Base-by-base conservation (phyloP, 305 asterid genomes). In the Fraxinus greggii region DNA sequence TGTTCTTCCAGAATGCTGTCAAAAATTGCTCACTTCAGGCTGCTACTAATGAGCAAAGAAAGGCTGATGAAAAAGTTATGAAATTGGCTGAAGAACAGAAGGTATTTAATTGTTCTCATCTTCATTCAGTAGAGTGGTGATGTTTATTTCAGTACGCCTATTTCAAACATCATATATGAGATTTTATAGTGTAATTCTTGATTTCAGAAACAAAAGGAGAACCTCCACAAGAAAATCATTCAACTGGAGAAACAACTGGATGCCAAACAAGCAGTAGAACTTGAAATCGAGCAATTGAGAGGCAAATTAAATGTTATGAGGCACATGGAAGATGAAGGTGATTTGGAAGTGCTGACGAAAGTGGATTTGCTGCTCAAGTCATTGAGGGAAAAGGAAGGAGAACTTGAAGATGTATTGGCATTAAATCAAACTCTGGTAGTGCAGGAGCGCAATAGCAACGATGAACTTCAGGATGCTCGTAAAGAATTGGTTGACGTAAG, bases 151-250 rank as follows among this genome's bases (percentile, higher is more conserved):
- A 15, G 59, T 56, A 51, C 76, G 56, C 48, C 75, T 75, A 80
- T 82, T 85, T 82, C 69, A 76, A 78, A 77, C n/a, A 70, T 45
- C 56, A 19, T 65, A 72, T 42, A 35, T 77, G 77, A 31, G 36
- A 69, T 78, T 80, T 31, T 79, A 79, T 83, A 83, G 36, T 26
- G 82, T 42, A 75, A 29, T 80, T 89, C 35, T 72, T 81, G 15
- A 74, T 83, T 86, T 85, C 94, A 96, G 99, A 94, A 85, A 89
- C 90, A 96, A 90, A 92, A 93, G 84, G 99, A 96, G 89, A 83
- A 85, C 3, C 93, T 94, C 83, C 95, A 86, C 81, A 90, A 80
- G 84, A 90, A 84, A 89, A 96, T 93, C 70, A 87, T 90, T 81
- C 80, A 32, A 51, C 92, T 96, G 81, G 97, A 96, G 92, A 88